Percentiles rank a stretch among this genome's conserved stretches.
phyloP scores from a whole-genome alignment of 2,329 filamentous ascomycete species.

The Cytospora chrysosperma region DNA sequence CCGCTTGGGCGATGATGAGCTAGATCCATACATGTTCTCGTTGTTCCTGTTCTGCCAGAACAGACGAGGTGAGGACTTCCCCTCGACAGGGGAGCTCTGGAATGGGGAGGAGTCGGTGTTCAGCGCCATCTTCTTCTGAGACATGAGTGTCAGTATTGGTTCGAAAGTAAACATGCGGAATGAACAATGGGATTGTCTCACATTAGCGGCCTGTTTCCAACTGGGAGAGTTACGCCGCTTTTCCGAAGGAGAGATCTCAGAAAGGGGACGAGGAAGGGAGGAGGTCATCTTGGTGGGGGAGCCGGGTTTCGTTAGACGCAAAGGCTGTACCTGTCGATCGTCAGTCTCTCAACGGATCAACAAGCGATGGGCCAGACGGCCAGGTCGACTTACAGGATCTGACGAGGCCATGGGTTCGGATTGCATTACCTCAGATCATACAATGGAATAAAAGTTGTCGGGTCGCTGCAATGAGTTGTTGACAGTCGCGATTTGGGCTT shows the following conservation, averaged over 20 bases:
- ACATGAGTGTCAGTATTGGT: constrained; percentile 9
- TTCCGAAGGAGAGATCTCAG: constrained; percentile 84
- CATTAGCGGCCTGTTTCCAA: constrained; percentile 76
- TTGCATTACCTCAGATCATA: constrained; percentile 10
- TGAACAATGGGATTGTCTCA: constrained; percentile 40
- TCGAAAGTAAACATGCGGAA: constrained; percentile 30
- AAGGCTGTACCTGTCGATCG: constrained; percentile 63
- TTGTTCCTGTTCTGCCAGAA: constrained; percentile 84
- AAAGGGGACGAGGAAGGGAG: constrained; percentile 70
- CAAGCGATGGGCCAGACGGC: constrained; percentile 9
- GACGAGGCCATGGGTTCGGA: constrained; percentile 16
- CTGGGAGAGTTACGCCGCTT: constrained; percentile 89
- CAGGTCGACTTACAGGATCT: constrained; percentile 19
- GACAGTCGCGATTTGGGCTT: constrained; percentile 6
- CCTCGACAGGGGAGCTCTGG: constrained; percentile 75
- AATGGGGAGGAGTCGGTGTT: constrained; percentile 78
- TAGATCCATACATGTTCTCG: constrained; percentile 68
- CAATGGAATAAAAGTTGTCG: constrained; percentile 8
- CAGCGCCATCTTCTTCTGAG: constrained; percentile 62
- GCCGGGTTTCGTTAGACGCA: constrained; percentile 74
- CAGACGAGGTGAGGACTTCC: constrained; percentile 71
- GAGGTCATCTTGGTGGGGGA: constrained; percentile 64
- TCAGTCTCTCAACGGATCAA: constrained; percentile 18
- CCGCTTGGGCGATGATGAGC: constrained; percentile 70
- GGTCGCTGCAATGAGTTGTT: constrained; percentile 16